Evolutionary conservation across 2,329 filamentous ascomycete genomes (phyloP), one percentile per base, ranked within the genome.

Genomic region (Ophiostoma tasmaniense): DNA sequence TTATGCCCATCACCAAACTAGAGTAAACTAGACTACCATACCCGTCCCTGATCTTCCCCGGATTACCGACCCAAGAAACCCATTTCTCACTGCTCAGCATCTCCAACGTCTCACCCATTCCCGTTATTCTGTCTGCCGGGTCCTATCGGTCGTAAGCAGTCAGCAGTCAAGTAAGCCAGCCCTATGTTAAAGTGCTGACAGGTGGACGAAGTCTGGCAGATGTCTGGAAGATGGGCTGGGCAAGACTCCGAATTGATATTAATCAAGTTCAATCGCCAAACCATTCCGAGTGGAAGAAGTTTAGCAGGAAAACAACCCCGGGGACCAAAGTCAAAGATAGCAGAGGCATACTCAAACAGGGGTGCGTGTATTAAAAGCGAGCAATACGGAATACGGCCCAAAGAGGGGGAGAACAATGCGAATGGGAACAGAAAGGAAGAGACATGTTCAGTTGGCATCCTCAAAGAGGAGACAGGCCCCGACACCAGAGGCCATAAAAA

Each of bases 101-200:
- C 25, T 28, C 55, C 55, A 61, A 61, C 55, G 25, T 61, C 55
- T 61, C 55, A 61, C 55, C 25, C 25, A 55, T 28, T 61, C 55
- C 55, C 55, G 55, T 14, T 8, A 4, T 61, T 28, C 25, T 61
- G 55, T 61, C 55, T 33, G 55, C 55, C 25, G 55, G 55, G 55
- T 33, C 55, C 55, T 61, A 61, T 61, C 55, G 25, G 55, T 25
- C 14, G n/a, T 17, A 25, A 28, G 50, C 22, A 55, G n/a, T 55
- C 10, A 22, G 22, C 50, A 11, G 2, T 39, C 37, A 39, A 39
- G 50, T 55, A 55, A 61, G 55, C 25, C 55, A 61, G 55, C 55
- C 55, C 55, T 61, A 61, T 30, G 55, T 55, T 55, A 55, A 14
- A 55, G 50, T 55, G 50, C 50, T 55, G 50, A 55, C 50, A 55